Conservation (phyloP, 2,329 filamentous ascomycete species). For the Dryadomyces quercivorus region DNA sequence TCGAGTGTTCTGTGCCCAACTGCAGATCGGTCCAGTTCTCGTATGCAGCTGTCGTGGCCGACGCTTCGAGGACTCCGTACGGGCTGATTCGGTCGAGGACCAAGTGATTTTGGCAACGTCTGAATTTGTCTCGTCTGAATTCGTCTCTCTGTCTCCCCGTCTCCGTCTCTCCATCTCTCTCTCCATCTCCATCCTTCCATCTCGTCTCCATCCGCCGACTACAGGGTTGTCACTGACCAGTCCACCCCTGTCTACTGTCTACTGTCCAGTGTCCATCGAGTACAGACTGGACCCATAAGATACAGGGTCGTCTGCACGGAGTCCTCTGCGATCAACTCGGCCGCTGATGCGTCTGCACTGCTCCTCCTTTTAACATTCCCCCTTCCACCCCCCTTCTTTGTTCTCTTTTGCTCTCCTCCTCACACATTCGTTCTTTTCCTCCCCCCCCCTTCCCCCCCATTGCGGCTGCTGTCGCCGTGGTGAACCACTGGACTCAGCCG, state of each 20-base stretch:
- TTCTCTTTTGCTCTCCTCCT: not conserved
- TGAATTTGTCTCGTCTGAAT: too few relatives aligned
- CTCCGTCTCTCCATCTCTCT: not conserved
- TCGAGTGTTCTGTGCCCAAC: not conserved
- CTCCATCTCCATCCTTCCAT: not conserved
- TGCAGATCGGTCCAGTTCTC: not conserved
- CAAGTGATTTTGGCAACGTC: too few relatives aligned
- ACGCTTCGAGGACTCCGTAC: not conserved
- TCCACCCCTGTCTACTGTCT: too few relatives aligned
- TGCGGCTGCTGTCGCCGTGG: not conserved
- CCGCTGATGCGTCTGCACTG: not conserved
- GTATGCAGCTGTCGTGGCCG: not conserved
- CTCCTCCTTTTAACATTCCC: not conserved
- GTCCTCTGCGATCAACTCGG: not conserved
- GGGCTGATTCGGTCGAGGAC: too few relatives aligned
- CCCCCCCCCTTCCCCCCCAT: not conserved
- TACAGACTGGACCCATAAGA: too few relatives aligned
- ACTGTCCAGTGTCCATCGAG: too few relatives aligned
- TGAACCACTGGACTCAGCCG: too few relatives aligned
- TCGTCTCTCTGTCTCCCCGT: not conserved
- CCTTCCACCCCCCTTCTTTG: not conserved
- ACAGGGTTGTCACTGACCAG: slow-evolving; percentile 1
- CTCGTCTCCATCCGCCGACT: not conserved
- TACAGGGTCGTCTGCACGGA: too few relatives aligned
- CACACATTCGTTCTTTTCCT: not conserved